These are phyloP conservation scores for Schwanniomyces polymorphus DNA, from an alignment of 805 yeast species.

Conservation along the genomic window DNA sequence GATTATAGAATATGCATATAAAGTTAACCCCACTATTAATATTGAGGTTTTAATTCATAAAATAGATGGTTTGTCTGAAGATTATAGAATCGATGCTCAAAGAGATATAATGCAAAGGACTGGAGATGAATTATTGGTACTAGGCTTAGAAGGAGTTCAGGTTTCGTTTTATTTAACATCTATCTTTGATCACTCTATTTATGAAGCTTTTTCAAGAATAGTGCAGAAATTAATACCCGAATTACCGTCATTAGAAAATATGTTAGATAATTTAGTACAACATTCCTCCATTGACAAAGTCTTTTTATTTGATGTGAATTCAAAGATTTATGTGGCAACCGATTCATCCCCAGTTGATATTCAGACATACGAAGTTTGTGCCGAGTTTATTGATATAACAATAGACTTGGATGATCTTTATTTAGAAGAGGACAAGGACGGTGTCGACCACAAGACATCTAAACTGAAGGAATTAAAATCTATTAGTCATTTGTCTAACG, in stretches of 20 bases:
- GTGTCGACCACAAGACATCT: conserved; percentile 19
- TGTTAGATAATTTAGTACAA: conserved; percentile 84
- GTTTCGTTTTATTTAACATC: conserved; percentile 90
- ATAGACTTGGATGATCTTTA: conserved; percentile 81
- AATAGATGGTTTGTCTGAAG: conserved; percentile 93
- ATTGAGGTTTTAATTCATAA: conserved; percentile 94
- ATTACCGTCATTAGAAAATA: conserved; percentile 80
- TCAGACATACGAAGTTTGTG: conserved; percentile 94
- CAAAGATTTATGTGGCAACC: conserved; percentile 93
- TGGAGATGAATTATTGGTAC: conserved; percentile 86
- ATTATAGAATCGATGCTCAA: conserved; percentile 90
- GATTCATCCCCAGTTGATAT: conserved; percentile 95
- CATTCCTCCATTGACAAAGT: conserved; percentile 92
- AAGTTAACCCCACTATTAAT: conserved; percentile 79
- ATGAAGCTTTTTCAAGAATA: conserved; percentile 92
- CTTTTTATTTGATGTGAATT: conserved; percentile 85
- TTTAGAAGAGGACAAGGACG: conserved; percentile 22
- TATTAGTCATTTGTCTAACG: conserved; percentile 76
- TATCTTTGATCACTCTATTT: conserved; percentile 92
- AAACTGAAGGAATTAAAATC: conserved; percentile 52
- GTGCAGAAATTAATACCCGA: conserved; percentile 91
- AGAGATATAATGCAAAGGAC: conserved; percentile 95
- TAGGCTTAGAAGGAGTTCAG: conserved; percentile 89
- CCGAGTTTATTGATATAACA: conserved; percentile 94
- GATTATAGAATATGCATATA: conserved; percentile 84